Conservation (phyloP, 768 basidiomycete genomes). For the Russula virescens region DNA sequence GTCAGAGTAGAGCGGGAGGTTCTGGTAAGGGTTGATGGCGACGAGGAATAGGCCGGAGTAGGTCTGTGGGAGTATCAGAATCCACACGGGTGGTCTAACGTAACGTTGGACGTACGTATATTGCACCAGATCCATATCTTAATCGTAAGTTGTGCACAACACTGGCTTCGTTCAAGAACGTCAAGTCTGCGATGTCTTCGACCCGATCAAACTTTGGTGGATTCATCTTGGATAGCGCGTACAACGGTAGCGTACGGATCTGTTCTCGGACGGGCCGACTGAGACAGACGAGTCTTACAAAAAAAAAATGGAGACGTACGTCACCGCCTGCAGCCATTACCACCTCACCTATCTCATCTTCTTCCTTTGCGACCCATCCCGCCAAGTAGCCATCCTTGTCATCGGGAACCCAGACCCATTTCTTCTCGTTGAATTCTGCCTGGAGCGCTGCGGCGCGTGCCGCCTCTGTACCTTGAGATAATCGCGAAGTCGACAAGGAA, state of each 20-base stretch:
- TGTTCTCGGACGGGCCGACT: constrained; percentile 26
- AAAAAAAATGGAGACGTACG: constrained; percentile 37
- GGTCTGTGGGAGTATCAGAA: constrained; percentile 45
- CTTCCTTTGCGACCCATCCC: constrained; percentile 88
- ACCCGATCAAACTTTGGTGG: constrained; percentile 98
- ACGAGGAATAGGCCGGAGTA: constrained; percentile 97
- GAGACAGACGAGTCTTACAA: constrained; percentile 30
- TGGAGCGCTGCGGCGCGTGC: constrained; percentile 84
- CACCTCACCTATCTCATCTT: constrained; percentile 77
- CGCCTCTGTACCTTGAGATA: constrained; percentile 51
- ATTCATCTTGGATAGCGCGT: constrained; percentile 91
- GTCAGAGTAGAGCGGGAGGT: constrained; percentile 86
- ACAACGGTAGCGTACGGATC: constrained; percentile 68
- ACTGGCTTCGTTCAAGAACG: constrained; percentile 95
- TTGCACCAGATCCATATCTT: constrained; percentile 85
- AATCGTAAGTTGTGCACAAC: constrained; percentile 96
- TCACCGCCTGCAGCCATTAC: constrained; percentile 82
- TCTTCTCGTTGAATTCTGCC: constrained; percentile 96
- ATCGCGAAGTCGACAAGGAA: constrained; percentile 33
- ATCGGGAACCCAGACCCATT: constrained; percentile 98
- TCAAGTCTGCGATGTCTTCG: constrained; percentile 96
- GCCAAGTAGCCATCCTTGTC: constrained; percentile 88
- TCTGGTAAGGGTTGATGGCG: constrained; percentile 96
- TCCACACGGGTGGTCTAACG: not conserved
- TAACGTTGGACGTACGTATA: constrained; percentile 66